Base-by-base conservation (phyloP, 257 asterid species). In the Plantago major region DNA sequence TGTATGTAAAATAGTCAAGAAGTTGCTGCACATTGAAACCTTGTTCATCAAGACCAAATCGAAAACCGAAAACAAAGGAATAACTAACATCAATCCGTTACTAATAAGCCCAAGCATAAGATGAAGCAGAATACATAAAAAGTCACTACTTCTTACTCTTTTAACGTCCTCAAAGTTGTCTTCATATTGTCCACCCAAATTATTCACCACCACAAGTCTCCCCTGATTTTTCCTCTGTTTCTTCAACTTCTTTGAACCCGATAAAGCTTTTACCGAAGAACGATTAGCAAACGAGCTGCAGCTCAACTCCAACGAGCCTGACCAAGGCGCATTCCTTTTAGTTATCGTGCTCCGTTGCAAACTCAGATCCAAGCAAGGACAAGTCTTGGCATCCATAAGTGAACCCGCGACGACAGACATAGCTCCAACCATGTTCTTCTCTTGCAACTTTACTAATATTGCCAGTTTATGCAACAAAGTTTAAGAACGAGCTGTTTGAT, bases 1-100 rank as follows among this genome's bases (percentile, higher is more conserved):
- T 90, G 69, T 82, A 85, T 0, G 98, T 90, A 87, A 90, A 88
- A 70, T 73, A 90, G 75, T 85, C 84, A n/a, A 85, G 67, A 62
- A 81, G 73, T 77, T 80, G 81, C 98, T 90, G 91, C 89, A 76
- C 89, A 74, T 56, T 22, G 45, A 9, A 12, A 46, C 15, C 45
- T 17, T 37, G n/a, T 18, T 26, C 11, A 37, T 73, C 46, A 43
- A 68, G 65, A 47, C 1, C 40, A 19, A 62, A 11, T 6, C 9
- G 40, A 38, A 26, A 58, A 26, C 13, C 40, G 26, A 22, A 22
- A 22, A 33, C 40, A 43, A 26, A 50, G 26, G n/a, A 44, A 48
- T 13, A 58, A 55, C 33, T 18, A 7, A 46, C 30, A 54, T 42
- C 60, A 63, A 12, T 17, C 18, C 13, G 26, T 22, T 22, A 22